These are phyloP conservation scores for Blastobotrys arbuscula DNA, from an alignment of 1,139 yeast species.

Conservation along the genomic window DNA sequence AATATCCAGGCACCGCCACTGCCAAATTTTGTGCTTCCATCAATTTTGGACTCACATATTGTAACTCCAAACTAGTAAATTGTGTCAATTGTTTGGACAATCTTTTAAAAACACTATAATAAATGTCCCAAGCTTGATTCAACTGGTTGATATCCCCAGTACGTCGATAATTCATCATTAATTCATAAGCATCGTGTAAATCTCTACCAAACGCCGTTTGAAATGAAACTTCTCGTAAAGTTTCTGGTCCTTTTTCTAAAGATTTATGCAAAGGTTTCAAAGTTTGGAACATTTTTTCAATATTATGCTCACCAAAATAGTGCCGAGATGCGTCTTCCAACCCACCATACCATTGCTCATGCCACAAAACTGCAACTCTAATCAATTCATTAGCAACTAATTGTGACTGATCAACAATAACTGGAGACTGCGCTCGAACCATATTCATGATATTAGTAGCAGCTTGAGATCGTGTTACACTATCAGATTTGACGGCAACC, in stretches of 20 bases:
- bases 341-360: constrained; percentile 97
- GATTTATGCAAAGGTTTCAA: constrained; percentile 83
- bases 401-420: constrained; percentile 86
- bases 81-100: constrained; percentile 87
- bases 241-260: constrained; percentile 83
- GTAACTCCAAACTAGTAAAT: constrained; percentile 77
- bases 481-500: constrained; percentile 93
- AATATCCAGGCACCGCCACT: constrained; percentile 92
- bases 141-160: constrained; percentile 83
- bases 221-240: constrained; percentile 88
- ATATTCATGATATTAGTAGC: constrained; percentile 88
- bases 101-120: constrained; percentile 87
- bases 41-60: constrained; percentile 82
- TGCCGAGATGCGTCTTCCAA: constrained; percentile 92
- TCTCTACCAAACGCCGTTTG: constrained; percentile 93
- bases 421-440: constrained; percentile 83
- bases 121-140: constrained; percentile 97
- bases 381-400: constrained; percentile 90
- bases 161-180: constrained; percentile 81
- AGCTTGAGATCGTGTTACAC: constrained; percentile 82
- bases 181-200: constrained; percentile 84
- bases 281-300: constrained; percentile 90
- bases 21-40: constrained; percentile 74
- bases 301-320: constrained; percentile 90
- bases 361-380: constrained; percentile 94